Evolutionary conservation across 2,329 filamentous ascomycete species (phyloP), one percentile per base, ranked within the genome.

Genomic region (Chaetomium olivaceum): DNA sequence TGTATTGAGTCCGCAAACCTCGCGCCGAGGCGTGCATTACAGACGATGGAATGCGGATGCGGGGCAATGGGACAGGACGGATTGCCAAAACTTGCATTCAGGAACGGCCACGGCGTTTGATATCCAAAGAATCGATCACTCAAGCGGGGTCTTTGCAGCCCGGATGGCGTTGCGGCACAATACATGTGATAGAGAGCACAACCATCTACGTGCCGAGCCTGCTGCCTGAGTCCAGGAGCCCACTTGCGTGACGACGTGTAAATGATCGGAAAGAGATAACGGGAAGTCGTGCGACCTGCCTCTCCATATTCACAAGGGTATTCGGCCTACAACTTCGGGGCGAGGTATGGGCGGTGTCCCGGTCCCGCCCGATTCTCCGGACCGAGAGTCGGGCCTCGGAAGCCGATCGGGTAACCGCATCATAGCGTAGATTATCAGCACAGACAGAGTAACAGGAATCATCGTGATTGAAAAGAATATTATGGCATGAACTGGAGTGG

Each of bases 21-120:
- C 67, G 61, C 59, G 63, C 43, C 50, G 57, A 66, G 65, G 54
- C 21, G 21, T 58, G 62, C 67, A 70, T 61, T 61, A 66, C 64
- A 60, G 19, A 48, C 56, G 65, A 66, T 59, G 67, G 65, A 64
- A 69, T 67, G 69, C 57, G 66, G 67, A 69, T 67, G 69, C 57
- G 66, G 67, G 69, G 66, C 64, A 69, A 68, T 66, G 50, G 70
- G 66, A 70, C 67, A 64, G 64, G 67, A 67, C 66, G 69, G 70
- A 69, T 67, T 70, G 68, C 70, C 69, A 69, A 66, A 67, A 71
- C 64, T 66, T 69, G 68, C 70, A 72, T 74, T 70, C 70, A 66
- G 71, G 69, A 70, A 69, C 68, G 70, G 71, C 65, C 69, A 73
- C 68, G 72, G 72, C 72, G 72, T 73, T 74, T 74, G 71, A 74